phyloP scores from a whole-genome alignment of 2,329 filamentous ascomycete species.

The Botrytis paeoniae region DNA sequence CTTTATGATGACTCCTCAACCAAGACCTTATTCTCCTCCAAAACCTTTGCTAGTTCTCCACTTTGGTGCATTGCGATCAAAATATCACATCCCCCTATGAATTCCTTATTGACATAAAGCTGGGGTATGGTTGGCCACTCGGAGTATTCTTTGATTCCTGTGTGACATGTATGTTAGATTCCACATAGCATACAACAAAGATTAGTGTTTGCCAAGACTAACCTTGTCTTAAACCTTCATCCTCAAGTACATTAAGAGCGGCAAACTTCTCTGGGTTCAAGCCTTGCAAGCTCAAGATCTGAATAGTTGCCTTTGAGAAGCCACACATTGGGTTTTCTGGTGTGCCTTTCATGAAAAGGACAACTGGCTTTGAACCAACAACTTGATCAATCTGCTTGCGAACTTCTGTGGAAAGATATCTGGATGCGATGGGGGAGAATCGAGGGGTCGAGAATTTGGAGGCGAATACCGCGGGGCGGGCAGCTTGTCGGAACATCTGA shows the following conservation, averaged over 20 bases:
- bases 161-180: background rate
- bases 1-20: conserved; percentile 34
- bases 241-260: conserved; percentile 97
- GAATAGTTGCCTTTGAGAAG: conserved; percentile 91
- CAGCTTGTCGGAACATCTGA: conserved; percentile 47
- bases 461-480: conserved; percentile 38
- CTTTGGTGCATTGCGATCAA: conserved; percentile 96
- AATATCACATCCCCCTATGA: conserved; percentile 97
- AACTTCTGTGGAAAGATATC: conserved; percentile 77
- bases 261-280: conserved; percentile 94
- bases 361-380: conserved; percentile 81
- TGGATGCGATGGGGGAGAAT: conserved; percentile 38
- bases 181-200: background rate
- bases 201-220: conserved; percentile 31
- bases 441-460: conserved; percentile 35
- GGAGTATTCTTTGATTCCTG: conserved; percentile 97
- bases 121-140: conserved; percentile 99
- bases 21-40: conserved; percentile 90
- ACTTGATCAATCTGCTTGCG: conserved; percentile 85
- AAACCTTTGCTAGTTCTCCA: conserved; percentile 84
- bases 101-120: conserved; percentile 92
- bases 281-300: conserved; percentile 91
- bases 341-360: conserved; percentile 99
- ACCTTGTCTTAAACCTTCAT: conserved; percentile 81
- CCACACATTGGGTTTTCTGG: conserved; percentile 95